Evolutionary conservation across 108 stramenopile species (phyloP).

Genomic region (Cyclotella atomus): DNA sequence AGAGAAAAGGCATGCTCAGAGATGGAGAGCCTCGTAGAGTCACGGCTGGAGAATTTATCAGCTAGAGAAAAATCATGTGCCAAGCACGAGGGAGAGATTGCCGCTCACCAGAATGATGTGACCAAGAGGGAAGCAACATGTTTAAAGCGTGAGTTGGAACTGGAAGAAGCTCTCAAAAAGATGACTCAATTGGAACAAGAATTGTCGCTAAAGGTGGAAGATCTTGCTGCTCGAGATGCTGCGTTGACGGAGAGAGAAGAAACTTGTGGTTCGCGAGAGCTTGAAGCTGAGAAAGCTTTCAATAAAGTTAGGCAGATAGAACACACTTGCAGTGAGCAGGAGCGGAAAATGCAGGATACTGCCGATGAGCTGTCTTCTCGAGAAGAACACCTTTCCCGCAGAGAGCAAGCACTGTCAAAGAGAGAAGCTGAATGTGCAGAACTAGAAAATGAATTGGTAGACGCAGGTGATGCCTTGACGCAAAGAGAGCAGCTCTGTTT

Average conservation of each 20-base stretch:
- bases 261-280: slow-evolving; percentile 4
- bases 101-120: background rate
- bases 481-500: slow-evolving; percentile 44
- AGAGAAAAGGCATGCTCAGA: slow-evolving; percentile 36
- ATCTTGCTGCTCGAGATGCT: slow-evolving; percentile 15
- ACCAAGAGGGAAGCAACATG: slow-evolving; percentile 27
- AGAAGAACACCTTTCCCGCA: slow-evolving; percentile 10
- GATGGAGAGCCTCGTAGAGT: slow-evolving; percentile 29
- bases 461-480: slow-evolving; percentile 23
- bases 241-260: slow-evolving; percentile 22
- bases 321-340: slow-evolving; percentile 11
- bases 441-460: slow-evolving; percentile 25
- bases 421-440: slow-evolving; percentile 21
- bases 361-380: slow-evolving; percentile 2
- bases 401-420: slow-evolving; percentile 20
- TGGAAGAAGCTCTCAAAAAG: slow-evolving; percentile 2
- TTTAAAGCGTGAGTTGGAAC: slow-evolving; percentile 19
- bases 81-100: slow-evolving; percentile 21
- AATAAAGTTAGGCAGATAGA: slow-evolving; percentile 21
- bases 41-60: slow-evolving; percentile 19
- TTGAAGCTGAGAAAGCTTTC: background rate
- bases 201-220: slow-evolving; percentile 5
- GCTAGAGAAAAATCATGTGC: slow-evolving; percentile 28
- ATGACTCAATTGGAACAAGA: slow-evolving; percentile 16
- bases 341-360: background rate